Evolutionary conservation across 2,329 filamentous ascomycete species (phyloP), one percentile per base, ranked within the genome.

Genomic region (Fusarium tanahbumbuense): DNA sequence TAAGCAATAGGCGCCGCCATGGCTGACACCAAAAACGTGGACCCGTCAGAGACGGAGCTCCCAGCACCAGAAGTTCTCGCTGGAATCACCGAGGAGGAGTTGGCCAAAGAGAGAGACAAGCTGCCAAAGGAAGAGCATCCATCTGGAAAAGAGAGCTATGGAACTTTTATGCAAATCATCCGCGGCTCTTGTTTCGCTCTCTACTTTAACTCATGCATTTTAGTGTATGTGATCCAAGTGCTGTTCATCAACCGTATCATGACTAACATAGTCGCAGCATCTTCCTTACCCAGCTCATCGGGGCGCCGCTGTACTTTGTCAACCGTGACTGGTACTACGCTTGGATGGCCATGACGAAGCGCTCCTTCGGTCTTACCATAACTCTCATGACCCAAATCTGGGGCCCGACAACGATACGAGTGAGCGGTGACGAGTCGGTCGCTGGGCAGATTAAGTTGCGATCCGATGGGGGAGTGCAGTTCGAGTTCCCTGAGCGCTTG

Each of bases 261-360:
- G 40, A 44, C 70, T 74, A 28, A 75, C 56, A 50, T 34, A 37
- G 16, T 40, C 10, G 48, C 52, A 91, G 89, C 18, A 89, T 92
- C 75, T 87, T 88, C 73, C 78, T 88, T 20, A 93, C 93, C 9
- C 93, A 97, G 76, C 85, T 94, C 67, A 82, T 97, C 61, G 93
- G 93, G 34, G 81, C 88, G 1, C 93, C 93, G 4, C 81, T 97
- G 49, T 96, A 96, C 77, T 86, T 90, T 66, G 83, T 93, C 75
- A 91, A 93, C 77, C 88, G 88, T 61, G 90, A 93, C 47, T 87
- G 92, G 76, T 97, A 93, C 83, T 92, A 97, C 80, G 87, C 90
- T 67, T 97, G 93, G 81, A 97, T 97, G 88, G 89, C 93, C 42
- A 87, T 93, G 78, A 96, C 93, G 13, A 97, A 97, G 80, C 89